Evolutionary conservation across 139 green algal species (phyloP), one percentile per base, ranked within the genome.

Genomic region (Astrephomene gubernaculifera): DNA sequence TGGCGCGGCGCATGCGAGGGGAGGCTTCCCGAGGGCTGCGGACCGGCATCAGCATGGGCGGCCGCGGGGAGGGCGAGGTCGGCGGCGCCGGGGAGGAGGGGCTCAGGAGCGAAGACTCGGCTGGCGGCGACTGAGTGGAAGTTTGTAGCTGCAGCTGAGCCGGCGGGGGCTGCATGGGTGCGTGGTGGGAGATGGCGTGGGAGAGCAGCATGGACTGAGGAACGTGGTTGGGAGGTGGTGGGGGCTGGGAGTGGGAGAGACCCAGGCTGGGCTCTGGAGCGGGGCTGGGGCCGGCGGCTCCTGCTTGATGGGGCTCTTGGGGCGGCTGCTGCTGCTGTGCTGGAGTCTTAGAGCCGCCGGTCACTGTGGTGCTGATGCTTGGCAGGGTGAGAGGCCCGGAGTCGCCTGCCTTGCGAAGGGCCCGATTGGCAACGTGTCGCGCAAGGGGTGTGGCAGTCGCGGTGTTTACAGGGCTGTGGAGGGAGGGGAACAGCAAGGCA

Each of bases 381-480:
- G 73, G 74, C 60, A 82, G 60, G 6, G 74, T 31, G 0, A 82
- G 14, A 0, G 74, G 54, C 17, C 36, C 54, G 21, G 73, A 29
- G 74, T 82, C 57, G 3, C 54, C 74, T 4, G 36, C 74, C 39
- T 71, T 82, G 38, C 74, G 74, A 24, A 82, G 60, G 8, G 74
- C 52, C 38, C 74, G 57, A 17, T 31, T 57, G 27, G 74, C 74
- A 4, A 82, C 10, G 54, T 71, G 54, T 5, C 74, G 74, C 3
- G 74, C 74, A 3, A 82, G 57, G 2, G 74, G 74, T 2, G 74
- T 82, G 25, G 74, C 74, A 5, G 74, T 82, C 9, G 74, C 74
- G 4, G 54, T 82, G 31, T 14, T 29, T 2, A 64, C 21, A 8
- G 72, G 49, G 49, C 72, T 80, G 72, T 35, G n/a, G 43, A 41